Percentiles rank a stretch among this genome's conserved stretches.
phyloP scores from a whole-genome alignment of 176 grass and related monocot genomes.

The Poa pratensis region DNA sequence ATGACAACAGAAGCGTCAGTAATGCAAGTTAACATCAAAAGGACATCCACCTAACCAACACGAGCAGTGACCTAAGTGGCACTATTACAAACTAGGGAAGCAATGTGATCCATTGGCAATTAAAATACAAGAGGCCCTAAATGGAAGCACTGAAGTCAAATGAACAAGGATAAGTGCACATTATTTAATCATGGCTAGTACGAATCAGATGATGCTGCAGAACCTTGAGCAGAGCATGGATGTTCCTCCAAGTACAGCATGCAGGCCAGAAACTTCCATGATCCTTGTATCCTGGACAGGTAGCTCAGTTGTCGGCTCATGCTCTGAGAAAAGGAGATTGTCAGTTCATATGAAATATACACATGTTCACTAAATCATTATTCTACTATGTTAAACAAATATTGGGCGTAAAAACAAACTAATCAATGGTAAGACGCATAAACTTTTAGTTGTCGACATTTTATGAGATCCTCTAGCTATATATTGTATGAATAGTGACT shows the following conservation, averaged over 20 bases:
- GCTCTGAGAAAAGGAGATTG: conserved; percentile 19
- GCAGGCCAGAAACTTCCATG: conserved; percentile 45
- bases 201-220: conserved; percentile 22
- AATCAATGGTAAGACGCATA: neutral
- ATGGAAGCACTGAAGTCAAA: conserved; percentile 3
- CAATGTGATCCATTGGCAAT: neutral
- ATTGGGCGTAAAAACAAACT: neutral
- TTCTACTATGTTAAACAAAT: conserved; percentile 15
- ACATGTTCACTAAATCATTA: conserved; percentile 19
- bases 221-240: conserved; percentile 50
- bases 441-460: neutral
- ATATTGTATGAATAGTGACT: neutral
- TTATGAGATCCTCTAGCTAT: neutral
- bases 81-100: neutral
- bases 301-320: conserved; percentile 40
- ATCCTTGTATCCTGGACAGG: conserved; percentile 42
- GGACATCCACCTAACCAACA: conserved; percentile 34
- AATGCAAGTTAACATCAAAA: neutral
- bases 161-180: neutral
- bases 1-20: conserved; percentile 13
- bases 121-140: conserved; percentile 4
- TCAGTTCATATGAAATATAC: conserved; percentile 47
- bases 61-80: neutral
- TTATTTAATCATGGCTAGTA: neutral
- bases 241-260: conserved; percentile 43